Evolutionary conservation across 2,329 filamentous ascomycete genomes (phyloP), one percentile per base, ranked within the genome.

Genomic region (Epichloe bromicola): DNA sequence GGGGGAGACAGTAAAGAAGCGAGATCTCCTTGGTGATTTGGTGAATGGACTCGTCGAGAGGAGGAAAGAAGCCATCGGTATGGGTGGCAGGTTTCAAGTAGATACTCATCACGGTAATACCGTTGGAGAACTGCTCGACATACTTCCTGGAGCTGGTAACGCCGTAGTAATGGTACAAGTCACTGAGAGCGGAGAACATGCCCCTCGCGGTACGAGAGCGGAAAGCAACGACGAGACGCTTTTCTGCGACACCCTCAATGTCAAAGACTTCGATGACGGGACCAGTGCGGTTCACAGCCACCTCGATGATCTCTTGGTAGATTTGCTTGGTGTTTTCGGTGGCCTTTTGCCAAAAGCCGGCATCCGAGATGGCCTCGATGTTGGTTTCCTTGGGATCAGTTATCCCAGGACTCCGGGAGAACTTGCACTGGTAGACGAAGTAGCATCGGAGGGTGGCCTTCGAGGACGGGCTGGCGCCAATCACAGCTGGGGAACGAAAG

Each of bases 21-120:
- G 93, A 97, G 48, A 95, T 85, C 69, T 98, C 93, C 77, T 97
- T 97, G 74, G 93, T 95, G 73, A 98, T 96, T 70, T 98, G 93
- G 70, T 96, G 88, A 58, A 98, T 95, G 3, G 91, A 93, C 59
- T 91, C 85, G 62, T 96, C 88, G 58, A 97, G 88, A 0, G 89
- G 85, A 39, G 91, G 90, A 64, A 73, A 71, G 51, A 77, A 74
- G 41, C 76, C 69, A 38, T 79, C 71, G 23, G 76, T 67, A 57
- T 77, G 78, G 46, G 74, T 65, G 17, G 85, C 77, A 20, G 88
- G 89, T 58, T 85, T 84, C 54, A 98, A 78, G 69, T 98, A 98
- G 56, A 96, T 80, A 59, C 89, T 96, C 78, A 97, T 95, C 68
- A 97, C 86, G 14, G 88, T 95, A 66, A 96, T 94, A 55, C 93